A percentile compares a stretch with the other conserved stretches of the same genome.
phyloP scores from a whole-genome alignment of 2,329 filamentous ascomycete species.

The Chalaropsis thielavioides region DNA sequence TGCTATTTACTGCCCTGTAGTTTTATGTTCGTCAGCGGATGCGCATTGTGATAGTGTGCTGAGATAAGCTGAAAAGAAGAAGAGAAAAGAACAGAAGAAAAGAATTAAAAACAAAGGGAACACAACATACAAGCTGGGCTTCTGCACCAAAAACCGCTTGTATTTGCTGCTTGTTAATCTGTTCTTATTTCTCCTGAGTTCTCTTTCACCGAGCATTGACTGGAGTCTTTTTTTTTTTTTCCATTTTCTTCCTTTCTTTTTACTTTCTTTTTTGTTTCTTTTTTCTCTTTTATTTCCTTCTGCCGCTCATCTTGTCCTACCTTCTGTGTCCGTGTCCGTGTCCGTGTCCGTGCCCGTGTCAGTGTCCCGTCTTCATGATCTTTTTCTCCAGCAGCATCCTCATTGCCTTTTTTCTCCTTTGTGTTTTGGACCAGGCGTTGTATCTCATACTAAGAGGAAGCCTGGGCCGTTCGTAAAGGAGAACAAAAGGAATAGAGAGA shows the following conservation, averaged over 20 bases:
- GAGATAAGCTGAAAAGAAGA: background rate
- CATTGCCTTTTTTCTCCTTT: background rate
- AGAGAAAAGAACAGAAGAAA: background rate
- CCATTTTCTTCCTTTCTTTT: background rate
- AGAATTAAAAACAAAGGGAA: background rate
- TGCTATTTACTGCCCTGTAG: no score
- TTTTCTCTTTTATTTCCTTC: background rate
- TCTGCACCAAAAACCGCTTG: background rate
- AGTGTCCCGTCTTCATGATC: background rate
- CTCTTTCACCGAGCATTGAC: background rate
- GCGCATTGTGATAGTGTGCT: no score
- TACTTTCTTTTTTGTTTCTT: conserved; percentile 3
- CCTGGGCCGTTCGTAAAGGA: background rate
- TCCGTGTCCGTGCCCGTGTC: background rate
- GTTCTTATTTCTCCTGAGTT: conserved; percentile 4
- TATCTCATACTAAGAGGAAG: background rate
- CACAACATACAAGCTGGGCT: background rate
- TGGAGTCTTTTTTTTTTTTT: background rate
- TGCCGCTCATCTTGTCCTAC: background rate
- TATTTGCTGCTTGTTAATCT: background rate
- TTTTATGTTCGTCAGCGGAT: no score
- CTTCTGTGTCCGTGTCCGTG: background rate
- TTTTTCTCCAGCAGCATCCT: background rate
- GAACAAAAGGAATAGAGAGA: background rate
- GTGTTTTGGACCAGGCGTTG: conserved; percentile 6